Conservation (phyloP, 1,284 basidiomycete genomes). For the Schizopora paradoxa region DNA sequence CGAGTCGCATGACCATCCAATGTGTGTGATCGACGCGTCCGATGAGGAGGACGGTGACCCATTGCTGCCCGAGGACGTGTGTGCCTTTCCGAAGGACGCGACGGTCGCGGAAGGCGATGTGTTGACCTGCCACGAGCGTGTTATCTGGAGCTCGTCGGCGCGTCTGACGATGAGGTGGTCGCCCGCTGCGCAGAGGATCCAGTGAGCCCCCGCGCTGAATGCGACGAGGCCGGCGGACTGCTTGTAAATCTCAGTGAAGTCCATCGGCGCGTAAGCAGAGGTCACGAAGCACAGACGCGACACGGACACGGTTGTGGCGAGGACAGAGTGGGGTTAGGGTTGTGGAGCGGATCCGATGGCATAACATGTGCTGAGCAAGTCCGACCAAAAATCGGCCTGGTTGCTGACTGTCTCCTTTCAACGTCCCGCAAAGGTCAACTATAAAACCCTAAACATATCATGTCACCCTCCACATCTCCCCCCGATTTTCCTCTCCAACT, state of each 20-base stretch:
- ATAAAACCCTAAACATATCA: constrained; percentile 4
- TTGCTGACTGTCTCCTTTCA: not conserved
- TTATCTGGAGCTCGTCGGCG: constrained; percentile 70
- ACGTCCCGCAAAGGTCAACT: not conserved
- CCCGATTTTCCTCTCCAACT: not conserved
- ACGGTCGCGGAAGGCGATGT: constrained; percentile 43
- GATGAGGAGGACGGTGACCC: constrained; percentile 14
- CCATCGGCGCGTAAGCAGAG: constrained; percentile 26
- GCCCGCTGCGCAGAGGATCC: constrained; percentile 66
- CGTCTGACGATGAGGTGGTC: constrained; percentile 70
- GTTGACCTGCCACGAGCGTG: constrained; percentile 65
- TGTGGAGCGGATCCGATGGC: not conserved
- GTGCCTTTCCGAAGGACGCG: constrained; percentile 26
- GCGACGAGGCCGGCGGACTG: constrained; percentile 60
- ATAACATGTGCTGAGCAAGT: not conserved
- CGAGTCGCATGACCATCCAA: constrained; percentile 80
- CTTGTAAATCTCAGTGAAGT: constrained; percentile 79
- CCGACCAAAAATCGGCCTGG: not conserved
- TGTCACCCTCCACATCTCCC: not conserved
- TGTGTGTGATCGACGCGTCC: constrained; percentile 54
- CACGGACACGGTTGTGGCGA: not conserved
- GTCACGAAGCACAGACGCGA: not conserved
- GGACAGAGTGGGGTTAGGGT: not conserved
- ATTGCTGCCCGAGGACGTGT: constrained; percentile 12
- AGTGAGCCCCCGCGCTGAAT: constrained; percentile 71